These are phyloP conservation scores for Calonectria hongkongensis DNA, from an alignment of 2,329 filamentous ascomycete species.

Conservation along the genomic window DNA sequence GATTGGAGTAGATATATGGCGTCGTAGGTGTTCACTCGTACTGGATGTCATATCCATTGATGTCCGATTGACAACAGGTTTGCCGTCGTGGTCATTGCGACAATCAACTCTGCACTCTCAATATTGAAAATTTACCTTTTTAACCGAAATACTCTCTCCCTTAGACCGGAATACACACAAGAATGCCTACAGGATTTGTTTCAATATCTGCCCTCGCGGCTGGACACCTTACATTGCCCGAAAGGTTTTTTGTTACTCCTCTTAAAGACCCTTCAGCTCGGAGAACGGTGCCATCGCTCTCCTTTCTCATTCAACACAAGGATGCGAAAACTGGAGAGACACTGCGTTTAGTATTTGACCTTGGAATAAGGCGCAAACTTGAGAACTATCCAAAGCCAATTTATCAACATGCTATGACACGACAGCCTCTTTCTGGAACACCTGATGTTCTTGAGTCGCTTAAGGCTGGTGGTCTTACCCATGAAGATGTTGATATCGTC, in stretches of 20 bases:
- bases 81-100: no score
- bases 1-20: no score
- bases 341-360: slow-evolving; percentile 37
- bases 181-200: background rate
- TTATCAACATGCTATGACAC: slow-evolving; percentile 26
- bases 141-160: no score
- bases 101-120: no score
- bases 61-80: no score
- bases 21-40: no score
- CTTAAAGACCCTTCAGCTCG: slow-evolving; percentile 4
- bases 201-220: slow-evolving; percentile 36
- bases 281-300: slow-evolving; percentile 37
- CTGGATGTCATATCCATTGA: no score
- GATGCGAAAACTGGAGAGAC: background rate
- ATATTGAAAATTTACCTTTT: no score
- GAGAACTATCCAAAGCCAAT: slow-evolving; percentile 32
- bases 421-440: slow-evolving; percentile 28
- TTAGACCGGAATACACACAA: no score
- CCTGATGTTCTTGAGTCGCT: slow-evolving; percentile 25
- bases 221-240: slow-evolving; percentile 38
- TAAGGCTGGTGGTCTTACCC: slow-evolving; percentile 13
- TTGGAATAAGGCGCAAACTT: slow-evolving; percentile 31
- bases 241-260: slow-evolving; percentile 32
- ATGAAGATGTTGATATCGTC: slow-evolving; percentile 34
- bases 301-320: slow-evolving; percentile 38